Evolutionary conservation across 768 basidiomycete species (phyloP), one percentile per base, ranked within the genome.

Genomic region (Trametes meyenii): DNA sequence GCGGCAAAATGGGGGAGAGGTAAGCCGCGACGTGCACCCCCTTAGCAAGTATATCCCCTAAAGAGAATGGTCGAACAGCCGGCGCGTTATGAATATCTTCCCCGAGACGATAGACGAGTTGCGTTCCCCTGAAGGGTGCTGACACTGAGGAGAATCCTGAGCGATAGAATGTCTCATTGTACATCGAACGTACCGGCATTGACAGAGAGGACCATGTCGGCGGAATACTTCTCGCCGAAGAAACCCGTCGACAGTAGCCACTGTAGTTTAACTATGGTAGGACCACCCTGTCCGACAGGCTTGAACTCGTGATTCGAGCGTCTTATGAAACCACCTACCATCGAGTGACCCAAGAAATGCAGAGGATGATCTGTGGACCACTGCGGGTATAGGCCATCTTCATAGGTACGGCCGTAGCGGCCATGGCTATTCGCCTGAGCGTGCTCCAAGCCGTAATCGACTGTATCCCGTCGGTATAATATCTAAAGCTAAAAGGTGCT

Each of bases 341-440:
- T 72, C 0, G 81, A 82, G 67, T 83, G 79, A 2, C 79, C 81
- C 8, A 83, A 57, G 59, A 84, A 81, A 68, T 83, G 82, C 17
- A 84, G 64, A 0, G 81, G 82, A 2, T 63, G 66, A 35, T 69
- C 61, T 19, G n/a, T 40, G 3, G 79, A 81, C 81, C 82, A 83
- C 44, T 72, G 65, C 2, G 81, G 79, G 66, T 82, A 83, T 19
- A 80, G 65, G 0, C 80, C 81, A n/a, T 56, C 36, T 1, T 63
- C 39, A 63, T 78, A 70, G 2, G 67, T 73, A 43, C 81, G 75
- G 17, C 82, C 83, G 62, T 76, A 79, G 5, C 78, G 77, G 7
- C 70, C 68, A 66, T 83, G 81, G 1, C 67, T 67, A 60, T 78
- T 72, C 17, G 56, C 55, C n/a, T 44, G 52, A n/a, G 79, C 71